Conservation (phyloP, 441 rosid genomes). For the Pelargonium fulgidum region DNA sequence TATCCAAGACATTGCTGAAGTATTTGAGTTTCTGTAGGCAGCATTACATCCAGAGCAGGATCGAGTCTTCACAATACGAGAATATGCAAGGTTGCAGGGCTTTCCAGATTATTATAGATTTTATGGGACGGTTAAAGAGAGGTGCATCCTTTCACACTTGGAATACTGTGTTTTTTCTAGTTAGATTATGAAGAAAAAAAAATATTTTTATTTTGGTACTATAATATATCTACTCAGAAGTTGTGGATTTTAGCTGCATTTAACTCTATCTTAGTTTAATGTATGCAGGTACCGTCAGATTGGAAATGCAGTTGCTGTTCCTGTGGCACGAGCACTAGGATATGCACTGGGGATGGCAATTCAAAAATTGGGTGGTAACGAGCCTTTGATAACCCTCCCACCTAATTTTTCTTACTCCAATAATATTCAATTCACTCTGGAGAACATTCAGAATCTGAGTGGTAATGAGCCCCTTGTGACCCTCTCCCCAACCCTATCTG, state of each 20-base stretch:
- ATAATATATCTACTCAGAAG: not conserved
- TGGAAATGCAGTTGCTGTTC: constrained; percentile 85
- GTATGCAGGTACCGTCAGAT: constrained; percentile 66
- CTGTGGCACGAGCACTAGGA: constrained; percentile 79
- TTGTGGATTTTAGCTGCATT: not conserved
- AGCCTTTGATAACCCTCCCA: constrained; percentile 60
- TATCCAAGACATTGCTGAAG: not conserved
- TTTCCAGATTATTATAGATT: constrained; percentile 93
- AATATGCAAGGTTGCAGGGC: constrained; percentile 89
- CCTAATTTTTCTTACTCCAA: constrained; percentile 35
- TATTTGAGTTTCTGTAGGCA: constrained; percentile 1
- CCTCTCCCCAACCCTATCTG: not conserved
- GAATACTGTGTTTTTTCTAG: constrained; percentile 3
- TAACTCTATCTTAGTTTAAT: not conserved
- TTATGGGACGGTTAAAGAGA: constrained; percentile 56
- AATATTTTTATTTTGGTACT: not conserved
- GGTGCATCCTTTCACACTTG: constrained; percentile 35
- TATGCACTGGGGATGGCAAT: constrained; percentile 63
- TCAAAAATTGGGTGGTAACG: constrained; percentile 34
- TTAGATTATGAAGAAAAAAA: not conserved
- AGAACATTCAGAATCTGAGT: not conserved
- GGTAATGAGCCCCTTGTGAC: not conserved
- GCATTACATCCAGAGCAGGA: constrained; percentile 83
- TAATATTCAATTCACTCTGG: not conserved
- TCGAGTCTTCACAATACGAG: constrained; percentile 71